phyloP scores from a whole-genome alignment of 169 alveolate genomes.

The Ichthyophthirius multifiliis region DNA sequence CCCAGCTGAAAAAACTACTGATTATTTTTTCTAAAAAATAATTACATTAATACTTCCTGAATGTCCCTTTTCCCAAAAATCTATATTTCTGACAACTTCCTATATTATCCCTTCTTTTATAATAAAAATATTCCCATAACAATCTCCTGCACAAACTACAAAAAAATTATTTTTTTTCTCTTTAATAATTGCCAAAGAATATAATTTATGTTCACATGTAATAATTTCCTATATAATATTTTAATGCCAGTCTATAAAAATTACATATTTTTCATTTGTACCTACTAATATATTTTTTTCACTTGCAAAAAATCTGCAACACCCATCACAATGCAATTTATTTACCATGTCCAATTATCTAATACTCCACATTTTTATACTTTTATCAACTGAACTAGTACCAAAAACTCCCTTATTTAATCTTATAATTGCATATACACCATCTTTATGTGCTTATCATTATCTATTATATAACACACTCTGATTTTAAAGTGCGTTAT shows the following conservation, averaged over 20 bases:
- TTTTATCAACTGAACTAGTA: not conserved
- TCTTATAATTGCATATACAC: not conserved
- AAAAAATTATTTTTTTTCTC: not conserved
- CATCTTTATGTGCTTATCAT: conserved; percentile 5
- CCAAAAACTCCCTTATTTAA: not conserved
- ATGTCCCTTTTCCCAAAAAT: not conserved
- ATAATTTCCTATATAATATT: not conserved
- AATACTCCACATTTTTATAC: not conserved
- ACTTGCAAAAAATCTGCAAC: conserved; percentile 2
- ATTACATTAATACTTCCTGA: not conserved
- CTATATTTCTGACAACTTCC: not conserved
- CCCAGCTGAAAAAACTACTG: not conserved
- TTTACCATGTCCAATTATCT: not conserved
- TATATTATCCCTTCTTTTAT: not conserved
- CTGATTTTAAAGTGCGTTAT: not conserved
- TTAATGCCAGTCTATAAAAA: not conserved
- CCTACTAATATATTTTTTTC: not conserved
- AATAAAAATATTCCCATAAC: not conserved
- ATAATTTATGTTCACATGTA: not conserved
- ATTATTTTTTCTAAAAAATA: not conserved
- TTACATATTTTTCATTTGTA: not conserved
- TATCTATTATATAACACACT: not conserved
- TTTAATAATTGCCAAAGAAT: not conserved
- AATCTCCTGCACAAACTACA: conserved; percentile 7
- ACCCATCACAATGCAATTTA: conserved; percentile 1